phyloP scores from a whole-genome alignment of 306 rosid genomes.

The Prunus padus region DNA sequence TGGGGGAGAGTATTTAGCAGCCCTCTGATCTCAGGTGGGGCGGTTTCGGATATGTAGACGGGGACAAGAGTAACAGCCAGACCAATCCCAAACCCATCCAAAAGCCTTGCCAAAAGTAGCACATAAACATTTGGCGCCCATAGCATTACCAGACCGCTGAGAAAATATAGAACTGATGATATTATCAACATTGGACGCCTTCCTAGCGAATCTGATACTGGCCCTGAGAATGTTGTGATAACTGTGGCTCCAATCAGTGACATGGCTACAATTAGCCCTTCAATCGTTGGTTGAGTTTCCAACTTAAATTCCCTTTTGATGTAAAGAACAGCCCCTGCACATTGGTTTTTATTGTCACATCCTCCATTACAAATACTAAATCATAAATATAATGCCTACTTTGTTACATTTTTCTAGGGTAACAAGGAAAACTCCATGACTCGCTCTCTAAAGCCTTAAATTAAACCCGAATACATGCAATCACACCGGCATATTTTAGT shows the following conservation, averaged over 20 bases:
- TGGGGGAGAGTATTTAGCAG: slow-evolving; percentile 41
- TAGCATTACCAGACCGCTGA: slow-evolving; percentile 41
- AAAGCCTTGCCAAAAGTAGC: slow-evolving; percentile 33
- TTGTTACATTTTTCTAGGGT: neutral
- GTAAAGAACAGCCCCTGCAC: slow-evolving; percentile 41
- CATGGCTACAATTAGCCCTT: slow-evolving; percentile 47
- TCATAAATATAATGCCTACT: neutral
- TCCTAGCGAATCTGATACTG: slow-evolving; percentile 36
- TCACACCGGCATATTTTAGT: neutral
- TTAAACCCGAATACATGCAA: neutral
- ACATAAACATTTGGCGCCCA: slow-evolving; percentile 45
- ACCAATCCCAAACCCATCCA: slow-evolving; percentile 49
- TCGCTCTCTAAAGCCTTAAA: no score
- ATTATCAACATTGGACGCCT: slow-evolving; percentile 40
- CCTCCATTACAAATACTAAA: neutral
- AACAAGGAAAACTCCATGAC: neutral
- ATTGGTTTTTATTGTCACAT: neutral
- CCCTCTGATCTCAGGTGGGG: slow-evolving; percentile 42
- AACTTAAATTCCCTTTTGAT: slow-evolving; percentile 42
- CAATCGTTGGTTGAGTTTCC: slow-evolving; percentile 35
- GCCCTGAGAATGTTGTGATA: slow-evolving; percentile 42
- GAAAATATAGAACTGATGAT: slow-evolving; percentile 35
- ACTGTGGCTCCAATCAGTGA: slow-evolving; percentile 47
- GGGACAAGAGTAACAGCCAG: slow-evolving; percentile 46
- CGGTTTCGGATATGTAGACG: slow-evolving; percentile 43